Base-by-base conservation (phyloP, 257 asterid genomes). In the Leptodermis oblonga region DNA sequence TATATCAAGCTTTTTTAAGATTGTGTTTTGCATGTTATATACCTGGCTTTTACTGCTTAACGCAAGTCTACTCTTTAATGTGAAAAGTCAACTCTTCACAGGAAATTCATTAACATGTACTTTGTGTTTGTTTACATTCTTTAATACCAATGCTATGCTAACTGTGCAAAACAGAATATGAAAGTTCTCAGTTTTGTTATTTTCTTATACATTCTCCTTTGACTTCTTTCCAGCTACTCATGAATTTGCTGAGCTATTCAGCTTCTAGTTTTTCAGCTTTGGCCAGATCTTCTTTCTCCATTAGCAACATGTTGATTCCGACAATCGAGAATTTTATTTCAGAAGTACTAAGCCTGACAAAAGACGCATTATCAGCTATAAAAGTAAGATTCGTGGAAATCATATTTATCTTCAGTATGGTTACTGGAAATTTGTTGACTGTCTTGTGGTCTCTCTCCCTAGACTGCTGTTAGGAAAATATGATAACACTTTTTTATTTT, bases 221-320 rank as follows among this genome's bases (percentile, higher is more conserved):
- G 74, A 76, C 70, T 60, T 75, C 68, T 72, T 72, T 81, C 73
- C 95, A 94, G 97, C 69, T 94, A 86, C 86, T 91, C 67, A 62
- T 84, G 87, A 95, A 91, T 82, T 77, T 94, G 83, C 89, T 90
- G 78, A 80, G 74, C 82, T 89, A 86, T 80, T 84, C 95, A 54
- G 82, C 88, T 70, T 77, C 96, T 48, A 79, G 82, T 68, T 87
- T 86, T 74, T 84, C 91, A 65, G 85, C 89, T 78, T 79, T 88
- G 58, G 88, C 96, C 62, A 84, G 90, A 80, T 84, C 84, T 73
- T 78, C 87, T 71, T 65, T 69, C 76, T 79, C 86, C 65, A 51
- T 70, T 66, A 78, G 80, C 83, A 84, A 80, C 74, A 88, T 84
- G 46, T 74, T 85, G 78, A 83, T 74, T 73, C 67, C 65, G 70